These are phyloP conservation scores for Agaricus subrufescens DNA, from an alignment of 768 basidiomycete genomes.

Conservation along the genomic window DNA sequence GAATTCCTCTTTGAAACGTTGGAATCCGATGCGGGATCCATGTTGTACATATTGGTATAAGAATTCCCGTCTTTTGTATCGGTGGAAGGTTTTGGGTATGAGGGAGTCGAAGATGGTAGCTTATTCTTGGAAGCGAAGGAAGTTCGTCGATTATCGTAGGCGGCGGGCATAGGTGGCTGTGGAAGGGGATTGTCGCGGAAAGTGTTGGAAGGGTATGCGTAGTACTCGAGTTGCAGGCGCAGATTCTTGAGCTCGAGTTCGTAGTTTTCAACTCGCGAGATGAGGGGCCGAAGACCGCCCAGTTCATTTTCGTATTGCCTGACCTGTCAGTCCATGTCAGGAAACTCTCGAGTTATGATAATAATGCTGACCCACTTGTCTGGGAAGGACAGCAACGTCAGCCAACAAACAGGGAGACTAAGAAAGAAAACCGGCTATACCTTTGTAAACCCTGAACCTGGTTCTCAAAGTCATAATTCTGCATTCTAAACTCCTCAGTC, in stretches of 20 bases:
- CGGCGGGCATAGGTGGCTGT: constrained; percentile 49
- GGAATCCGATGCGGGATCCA: not conserved
- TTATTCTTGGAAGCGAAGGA: constrained; percentile 30
- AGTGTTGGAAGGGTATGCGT: not conserved
- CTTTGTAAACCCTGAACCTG: not conserved
- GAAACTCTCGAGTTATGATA: not conserved
- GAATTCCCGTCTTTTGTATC: not conserved
- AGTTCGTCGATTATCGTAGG: constrained; percentile 30
- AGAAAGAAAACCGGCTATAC: not conserved
- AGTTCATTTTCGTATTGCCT: constrained; percentile 26
- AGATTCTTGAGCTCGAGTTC: not conserved
- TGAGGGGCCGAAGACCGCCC: constrained; percentile 27
- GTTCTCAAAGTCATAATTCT: constrained; percentile 5
- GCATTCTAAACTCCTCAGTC: constrained; percentile 29
- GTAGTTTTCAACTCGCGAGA: constrained; percentile 13
- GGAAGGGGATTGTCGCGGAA: constrained; percentile 38
- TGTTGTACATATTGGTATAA: not conserved
- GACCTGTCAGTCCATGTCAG: constrained; percentile 14
- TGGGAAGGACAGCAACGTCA: not conserved
- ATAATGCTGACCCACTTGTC: not conserved
- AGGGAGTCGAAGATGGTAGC: constrained; percentile 12
- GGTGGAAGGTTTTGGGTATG: not conserved
- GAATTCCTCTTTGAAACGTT: not conserved
- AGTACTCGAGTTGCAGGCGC: constrained; percentile 3
- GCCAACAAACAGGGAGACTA: no score